Evolutionary conservation across 129 eudicot species (phyloP).

Genomic region (Escallonia rubra): DNA sequence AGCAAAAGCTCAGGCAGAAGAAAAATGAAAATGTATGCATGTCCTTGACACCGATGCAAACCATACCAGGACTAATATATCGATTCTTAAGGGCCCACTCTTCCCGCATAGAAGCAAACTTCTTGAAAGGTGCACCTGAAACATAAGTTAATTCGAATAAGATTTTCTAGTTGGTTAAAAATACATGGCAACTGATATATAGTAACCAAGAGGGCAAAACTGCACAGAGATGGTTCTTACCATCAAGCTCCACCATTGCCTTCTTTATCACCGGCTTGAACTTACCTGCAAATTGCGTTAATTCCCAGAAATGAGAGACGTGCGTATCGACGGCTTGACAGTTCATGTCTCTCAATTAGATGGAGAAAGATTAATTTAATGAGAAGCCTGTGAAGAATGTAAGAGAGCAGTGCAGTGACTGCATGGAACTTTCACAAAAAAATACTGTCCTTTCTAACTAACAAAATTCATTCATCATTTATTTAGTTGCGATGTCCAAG

Average conservation of each 20-base stretch:
- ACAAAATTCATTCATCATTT: no score
- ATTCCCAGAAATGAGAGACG: neutral
- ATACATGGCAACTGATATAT: neutral
- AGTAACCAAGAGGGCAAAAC: neutral
- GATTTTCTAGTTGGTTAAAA: slow-evolving; percentile 2
- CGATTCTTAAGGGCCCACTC: slow-evolving; percentile 90
- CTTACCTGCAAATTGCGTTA: slow-evolving; percentile 51
- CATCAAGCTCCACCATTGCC: slow-evolving; percentile 99
- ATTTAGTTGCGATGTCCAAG: no score
- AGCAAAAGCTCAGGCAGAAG: no score
- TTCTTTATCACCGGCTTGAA: slow-evolving; percentile 98
- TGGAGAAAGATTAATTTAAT: no score
- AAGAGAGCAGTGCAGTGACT: no score
- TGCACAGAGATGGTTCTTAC: slow-evolving; percentile 23
- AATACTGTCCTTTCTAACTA: no score
- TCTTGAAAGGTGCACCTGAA: slow-evolving; percentile 93
- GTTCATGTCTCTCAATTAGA: no score
- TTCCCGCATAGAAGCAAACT: slow-evolving; percentile 70
- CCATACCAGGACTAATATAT: slow-evolving; percentile 81
- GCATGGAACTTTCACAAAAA: no score
- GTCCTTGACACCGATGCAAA: slow-evolving; percentile 1
- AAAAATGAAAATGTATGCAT: neutral
- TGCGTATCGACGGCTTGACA: no score
- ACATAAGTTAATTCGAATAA: slow-evolving; percentile 6
- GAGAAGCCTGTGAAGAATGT: no score